These are phyloP conservation scores for Magnusiomyces fungicola DNA, from an alignment of 1,139 yeast genomes.

Conservation along the genomic window DNA sequence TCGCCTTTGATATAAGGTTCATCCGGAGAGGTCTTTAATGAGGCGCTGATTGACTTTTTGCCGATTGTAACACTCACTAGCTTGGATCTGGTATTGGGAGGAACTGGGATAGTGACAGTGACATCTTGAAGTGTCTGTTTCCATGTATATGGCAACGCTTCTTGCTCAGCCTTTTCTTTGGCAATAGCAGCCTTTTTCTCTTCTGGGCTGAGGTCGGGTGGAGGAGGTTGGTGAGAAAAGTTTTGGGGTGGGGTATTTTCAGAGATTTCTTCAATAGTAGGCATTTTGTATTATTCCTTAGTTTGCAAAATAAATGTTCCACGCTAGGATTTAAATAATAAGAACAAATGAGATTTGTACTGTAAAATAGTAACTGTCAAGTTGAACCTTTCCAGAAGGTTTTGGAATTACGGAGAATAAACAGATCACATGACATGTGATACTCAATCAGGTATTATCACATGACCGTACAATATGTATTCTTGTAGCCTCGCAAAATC, in stretches of 20 bases:
- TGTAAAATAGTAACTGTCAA: no score
- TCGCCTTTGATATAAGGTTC: conserved; percentile 30
- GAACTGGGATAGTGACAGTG: conserved; percentile 32
- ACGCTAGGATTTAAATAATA: no score
- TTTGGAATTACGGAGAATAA: no score
- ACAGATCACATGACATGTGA: no score
- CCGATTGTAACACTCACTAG: conserved; percentile 27
- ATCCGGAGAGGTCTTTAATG: conserved; percentile 21
- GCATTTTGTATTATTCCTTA: no score
- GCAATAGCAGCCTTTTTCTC: conserved; percentile 19
- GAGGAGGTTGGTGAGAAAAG: conserved; percentile 6
- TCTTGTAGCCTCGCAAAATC: no score
- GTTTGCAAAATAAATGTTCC: no score
- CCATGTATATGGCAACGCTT: conserved; percentile 31
- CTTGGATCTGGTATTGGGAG: conserved; percentile 34
- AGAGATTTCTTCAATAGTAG: conserved; percentile 9
- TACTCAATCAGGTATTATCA: no score
- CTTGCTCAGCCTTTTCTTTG: conserved; percentile 16
- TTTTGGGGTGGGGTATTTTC: neutral
- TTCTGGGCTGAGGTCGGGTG: conserved; percentile 15
- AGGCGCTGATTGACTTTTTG: conserved; percentile 24
- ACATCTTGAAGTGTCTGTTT: conserved; percentile 39
- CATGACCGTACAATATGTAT: no score
- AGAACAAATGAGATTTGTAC: no score
- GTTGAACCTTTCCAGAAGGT: no score